These are phyloP conservation scores for Stentor coeruleus DNA, from an alignment of 73 alveolate species.

Conservation along the genomic window DNA sequence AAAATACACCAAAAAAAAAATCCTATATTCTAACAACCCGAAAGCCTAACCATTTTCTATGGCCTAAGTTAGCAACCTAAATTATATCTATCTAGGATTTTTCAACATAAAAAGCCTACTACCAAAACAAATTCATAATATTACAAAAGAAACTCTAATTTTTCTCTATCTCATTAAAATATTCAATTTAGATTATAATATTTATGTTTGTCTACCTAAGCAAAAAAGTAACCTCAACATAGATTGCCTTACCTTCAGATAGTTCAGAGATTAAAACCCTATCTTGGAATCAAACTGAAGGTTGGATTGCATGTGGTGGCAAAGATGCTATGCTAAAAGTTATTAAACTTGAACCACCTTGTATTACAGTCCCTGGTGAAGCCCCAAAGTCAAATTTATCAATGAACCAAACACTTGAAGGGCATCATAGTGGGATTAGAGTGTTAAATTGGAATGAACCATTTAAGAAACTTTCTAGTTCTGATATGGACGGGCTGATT, in stretches of 20 bases:
- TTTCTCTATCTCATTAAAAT: no score
- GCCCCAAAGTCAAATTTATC: conserved; percentile 71
- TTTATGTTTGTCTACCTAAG: conserved; percentile 75
- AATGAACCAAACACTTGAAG: conserved; percentile 85
- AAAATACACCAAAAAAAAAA: no score
- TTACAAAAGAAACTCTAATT: no score
- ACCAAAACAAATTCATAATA: no score
- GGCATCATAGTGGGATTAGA: conserved; percentile 76
- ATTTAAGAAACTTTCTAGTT: conserved; percentile 73
- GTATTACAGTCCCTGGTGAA: conserved; percentile 40
- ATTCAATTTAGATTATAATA: no score
- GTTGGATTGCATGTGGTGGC: conserved; percentile 93
- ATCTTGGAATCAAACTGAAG: conserved; percentile 83
- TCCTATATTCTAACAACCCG: no score
- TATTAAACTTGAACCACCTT: conserved; percentile 51
- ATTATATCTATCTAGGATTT: no score
- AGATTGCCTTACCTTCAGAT: conserved; percentile 32
- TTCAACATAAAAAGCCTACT: no score
- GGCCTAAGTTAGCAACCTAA: no score
- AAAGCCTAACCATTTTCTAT: no score
- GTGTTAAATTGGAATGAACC: conserved; percentile 75
- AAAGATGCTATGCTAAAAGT: conserved; percentile 73
- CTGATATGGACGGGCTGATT: conserved; percentile 81
- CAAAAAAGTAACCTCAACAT: conserved; percentile 49
- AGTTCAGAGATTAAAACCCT: conserved; percentile 59